Percentiles rank a stretch among this genome's conserved stretches.
These are phyloP conservation scores for Incumbomyces delicatus DNA, from an alignment of 2,329 filamentous ascomycete genomes.

Conservation along the genomic window DNA sequence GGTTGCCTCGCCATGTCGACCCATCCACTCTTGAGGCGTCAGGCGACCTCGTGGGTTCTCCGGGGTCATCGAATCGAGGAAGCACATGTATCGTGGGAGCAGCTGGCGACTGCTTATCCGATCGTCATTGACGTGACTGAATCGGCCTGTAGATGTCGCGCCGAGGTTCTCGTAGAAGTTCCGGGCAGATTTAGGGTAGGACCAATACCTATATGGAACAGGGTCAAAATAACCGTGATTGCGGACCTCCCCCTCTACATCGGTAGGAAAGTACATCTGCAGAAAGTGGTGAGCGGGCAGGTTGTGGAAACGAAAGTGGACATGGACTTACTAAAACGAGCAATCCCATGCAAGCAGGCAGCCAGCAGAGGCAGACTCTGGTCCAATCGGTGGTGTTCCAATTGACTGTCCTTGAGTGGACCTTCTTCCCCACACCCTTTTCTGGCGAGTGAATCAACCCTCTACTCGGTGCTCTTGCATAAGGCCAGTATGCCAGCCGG, in stretches of 20 bases:
- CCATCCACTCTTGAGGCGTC: slow-evolving; percentile 7
- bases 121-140: slow-evolving; percentile 1
- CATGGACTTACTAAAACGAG: slow-evolving; percentile 6
- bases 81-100: slow-evolving; percentile 9
- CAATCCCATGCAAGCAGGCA: slow-evolving; percentile 11
- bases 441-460: background rate
- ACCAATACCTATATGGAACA: slow-evolving; percentile 11
- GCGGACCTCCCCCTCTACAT: slow-evolving; percentile 8
- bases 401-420: background rate
- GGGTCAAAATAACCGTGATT: slow-evolving; percentile 10
- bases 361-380: slow-evolving; percentile 8
- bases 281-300: background rate
- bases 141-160: background rate
- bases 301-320: background rate
- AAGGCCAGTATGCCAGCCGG: slow-evolving; percentile 12
- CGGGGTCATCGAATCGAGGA: slow-evolving; percentile 3
- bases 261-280: slow-evolving; percentile 7
- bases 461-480: slow-evolving; percentile 6
- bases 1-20: slow-evolving; percentile 3
- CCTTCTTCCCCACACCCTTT: background rate
- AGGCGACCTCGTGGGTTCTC: slow-evolving; percentile 7
- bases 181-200: slow-evolving; percentile 7
- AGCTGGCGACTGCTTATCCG: slow-evolving; percentile 7
- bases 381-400: slow-evolving; percentile 10
- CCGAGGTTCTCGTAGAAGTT: slow-evolving; percentile 11